Conservation (phyloP, 495 filamentous ascomycete genomes). For the Hypoxylon trugodes region DNA sequence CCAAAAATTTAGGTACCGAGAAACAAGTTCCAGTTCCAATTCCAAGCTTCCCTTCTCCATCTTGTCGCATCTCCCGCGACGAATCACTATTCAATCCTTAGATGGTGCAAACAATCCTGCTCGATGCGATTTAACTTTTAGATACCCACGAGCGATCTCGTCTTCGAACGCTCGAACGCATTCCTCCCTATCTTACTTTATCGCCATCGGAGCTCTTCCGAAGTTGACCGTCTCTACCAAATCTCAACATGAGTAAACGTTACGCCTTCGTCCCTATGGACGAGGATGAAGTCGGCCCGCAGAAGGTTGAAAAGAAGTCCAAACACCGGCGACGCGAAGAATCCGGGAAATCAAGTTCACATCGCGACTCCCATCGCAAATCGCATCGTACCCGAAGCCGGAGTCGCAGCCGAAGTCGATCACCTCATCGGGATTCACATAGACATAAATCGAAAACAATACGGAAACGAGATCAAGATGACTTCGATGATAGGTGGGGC, state of each 20-base stretch:
- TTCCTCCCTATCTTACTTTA: neutral
- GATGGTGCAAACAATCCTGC: no score
- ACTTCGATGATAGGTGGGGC: conserved; percentile 80
- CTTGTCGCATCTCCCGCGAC: conserved; percentile 1
- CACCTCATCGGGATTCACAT: conserved; percentile 52
- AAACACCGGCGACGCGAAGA: conserved; percentile 53
- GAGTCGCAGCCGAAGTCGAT: conserved; percentile 44
- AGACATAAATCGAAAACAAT: conserved; percentile 63
- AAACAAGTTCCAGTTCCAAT: neutral
- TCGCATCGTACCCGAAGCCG: conserved; percentile 35
- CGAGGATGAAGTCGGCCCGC: conserved; percentile 68
- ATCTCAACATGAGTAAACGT: conserved; percentile 64
- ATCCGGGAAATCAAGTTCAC: conserved; percentile 30
- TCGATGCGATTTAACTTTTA: neutral
- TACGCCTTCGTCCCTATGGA: conserved; percentile 88
- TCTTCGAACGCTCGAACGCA: neutral
- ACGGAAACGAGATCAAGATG: conserved; percentile 49
- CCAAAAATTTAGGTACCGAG: conserved; percentile 13
- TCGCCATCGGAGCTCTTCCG: neutral
- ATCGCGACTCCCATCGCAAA: conserved; percentile 32
- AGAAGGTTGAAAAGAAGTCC: conserved; percentile 60
- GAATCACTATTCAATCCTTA: neutral
- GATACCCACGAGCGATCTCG: neutral
- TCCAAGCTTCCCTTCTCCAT: neutral
- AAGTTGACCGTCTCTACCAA: neutral